Percentiles rank a stretch among this genome's conserved stretches.
phyloP scores from a whole-genome alignment of 75 land plant genomes.

The Selaginella tamariscina region DNA sequence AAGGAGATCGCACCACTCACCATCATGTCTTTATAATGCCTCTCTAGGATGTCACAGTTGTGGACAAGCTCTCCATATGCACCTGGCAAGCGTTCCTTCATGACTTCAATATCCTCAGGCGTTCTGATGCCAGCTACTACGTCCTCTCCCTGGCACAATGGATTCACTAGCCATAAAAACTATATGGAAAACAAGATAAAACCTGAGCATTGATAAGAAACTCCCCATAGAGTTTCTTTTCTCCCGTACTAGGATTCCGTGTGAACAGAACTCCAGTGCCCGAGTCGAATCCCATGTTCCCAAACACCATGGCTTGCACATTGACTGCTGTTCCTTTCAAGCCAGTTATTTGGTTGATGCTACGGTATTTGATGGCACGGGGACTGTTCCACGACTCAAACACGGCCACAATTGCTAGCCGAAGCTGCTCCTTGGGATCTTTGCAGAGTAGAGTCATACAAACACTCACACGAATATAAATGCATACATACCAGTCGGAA shows the following conservation, averaged over 20 bases:
- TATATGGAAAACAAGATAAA: too few species aligned
- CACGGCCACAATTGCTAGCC: constrained; percentile 70
- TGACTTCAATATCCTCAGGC: constrained; percentile 72
- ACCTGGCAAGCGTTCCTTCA: constrained; percentile 79
- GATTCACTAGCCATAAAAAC: too few species aligned
- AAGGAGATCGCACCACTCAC: constrained; percentile 27
- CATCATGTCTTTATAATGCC: constrained; percentile 99
- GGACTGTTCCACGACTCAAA: constrained; percentile 97
- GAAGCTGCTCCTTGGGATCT: constrained; percentile 83
- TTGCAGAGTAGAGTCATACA: constrained; percentile 13
- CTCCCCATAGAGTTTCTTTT: constrained; percentile 94
- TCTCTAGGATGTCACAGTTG: constrained; percentile 87
- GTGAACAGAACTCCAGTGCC: constrained; percentile 97
- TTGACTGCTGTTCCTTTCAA: constrained; percentile 92
- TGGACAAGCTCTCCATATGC: constrained; percentile 88
- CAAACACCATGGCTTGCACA: constrained; percentile 93
- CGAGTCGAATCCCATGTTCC: constrained; percentile 92
- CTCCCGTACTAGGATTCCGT: constrained; percentile 94
- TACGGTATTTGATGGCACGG: constrained; percentile 81
- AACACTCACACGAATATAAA: constrained; percentile 11
- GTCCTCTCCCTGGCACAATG: constrained; percentile 71
- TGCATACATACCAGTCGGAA: constrained; percentile 64
- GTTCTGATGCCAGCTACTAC: constrained; percentile 98
- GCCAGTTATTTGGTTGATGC: constrained; percentile 86
- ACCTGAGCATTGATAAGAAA: constrained; percentile 97